Evolutionary conservation across 1,139 yeast species (phyloP).

Genomic region (Taiozyma sp.): DNA sequence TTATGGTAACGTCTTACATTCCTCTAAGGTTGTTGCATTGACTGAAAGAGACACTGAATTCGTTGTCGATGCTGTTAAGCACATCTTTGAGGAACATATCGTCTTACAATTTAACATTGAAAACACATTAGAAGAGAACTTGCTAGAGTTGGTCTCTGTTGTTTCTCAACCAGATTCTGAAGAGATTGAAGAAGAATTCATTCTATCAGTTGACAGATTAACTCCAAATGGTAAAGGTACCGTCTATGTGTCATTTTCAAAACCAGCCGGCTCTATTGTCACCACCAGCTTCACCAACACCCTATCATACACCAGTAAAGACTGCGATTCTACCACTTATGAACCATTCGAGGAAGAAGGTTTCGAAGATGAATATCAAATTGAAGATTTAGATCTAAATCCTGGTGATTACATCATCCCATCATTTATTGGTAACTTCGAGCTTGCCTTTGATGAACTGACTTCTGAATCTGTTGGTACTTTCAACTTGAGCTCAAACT

Average conservation of each 20-base stretch:
- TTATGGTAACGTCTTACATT: conserved; percentile 73
- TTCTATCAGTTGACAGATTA: conserved; percentile 68
- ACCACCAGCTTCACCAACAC: conserved; percentile 55
- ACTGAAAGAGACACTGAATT: conserved; percentile 95
- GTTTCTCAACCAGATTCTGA: conserved; percentile 60
- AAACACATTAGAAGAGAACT: conserved; percentile 76
- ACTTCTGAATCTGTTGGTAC: conserved; percentile 54
- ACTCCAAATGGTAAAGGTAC: conserved; percentile 68
- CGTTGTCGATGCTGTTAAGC: conserved; percentile 80
- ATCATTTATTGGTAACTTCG: conserved; percentile 72
- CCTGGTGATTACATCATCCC: conserved; percentile 86
- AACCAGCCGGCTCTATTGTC: conserved; percentile 41
- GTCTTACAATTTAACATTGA: conserved; percentile 82
- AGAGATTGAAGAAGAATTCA: conserved; percentile 61
- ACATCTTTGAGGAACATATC: conserved; percentile 68
- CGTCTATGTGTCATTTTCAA: conserved; percentile 70
- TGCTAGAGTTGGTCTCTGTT: conserved; percentile 77
- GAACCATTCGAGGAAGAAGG: conserved; percentile 77
- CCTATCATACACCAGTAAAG: conserved; percentile 73
- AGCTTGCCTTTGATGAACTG: conserved; percentile 69
- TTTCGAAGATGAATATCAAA: conserved; percentile 88
- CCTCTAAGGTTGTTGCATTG: conserved; percentile 61
- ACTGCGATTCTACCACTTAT: conserved; percentile 70
- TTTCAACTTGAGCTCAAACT: conserved; percentile 43
- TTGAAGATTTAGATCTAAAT: conserved; percentile 69